Evolutionary conservation across 768 basidiomycete genomes (phyloP).

Genomic region (Mycena olivaceomarginata): DNA sequence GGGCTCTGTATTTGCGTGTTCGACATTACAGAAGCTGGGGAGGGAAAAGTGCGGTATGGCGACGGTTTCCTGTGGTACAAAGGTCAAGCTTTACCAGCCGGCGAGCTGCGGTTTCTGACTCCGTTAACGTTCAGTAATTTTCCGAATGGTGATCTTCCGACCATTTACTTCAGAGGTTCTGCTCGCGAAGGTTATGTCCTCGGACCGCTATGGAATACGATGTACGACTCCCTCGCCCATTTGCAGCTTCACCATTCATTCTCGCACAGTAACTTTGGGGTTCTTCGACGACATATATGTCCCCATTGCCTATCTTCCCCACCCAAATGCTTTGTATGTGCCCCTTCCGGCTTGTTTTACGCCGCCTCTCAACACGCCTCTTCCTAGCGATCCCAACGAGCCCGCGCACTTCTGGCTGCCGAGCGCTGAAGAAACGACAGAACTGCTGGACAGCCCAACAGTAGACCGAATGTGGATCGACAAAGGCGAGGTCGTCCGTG

Average conservation of each 20-base stretch:
- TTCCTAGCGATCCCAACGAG: slow-evolving; percentile 84
- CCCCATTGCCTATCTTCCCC: slow-evolving; percentile 86
- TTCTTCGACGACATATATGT: slow-evolving; percentile 98
- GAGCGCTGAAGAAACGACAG: slow-evolving; percentile 71
- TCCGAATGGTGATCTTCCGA: slow-evolving; percentile 93
- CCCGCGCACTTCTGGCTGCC: slow-evolving; percentile 91
- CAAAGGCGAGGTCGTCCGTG: slow-evolving; percentile 82
- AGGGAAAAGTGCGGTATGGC: slow-evolving; percentile 95
- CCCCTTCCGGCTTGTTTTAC: background rate
- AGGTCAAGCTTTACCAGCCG: slow-evolving; percentile 64
- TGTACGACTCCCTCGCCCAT: slow-evolving; percentile 66
- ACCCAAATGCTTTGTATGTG: slow-evolving; percentile 86
- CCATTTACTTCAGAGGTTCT: slow-evolving; percentile 95
- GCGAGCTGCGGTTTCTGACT: slow-evolving; percentile 6
- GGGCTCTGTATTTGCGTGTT: slow-evolving; percentile 95
- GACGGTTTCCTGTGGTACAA: slow-evolving; percentile 98
- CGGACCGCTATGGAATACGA: slow-evolving; percentile 90
- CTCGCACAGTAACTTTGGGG: slow-evolving; percentile 81
- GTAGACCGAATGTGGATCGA: slow-evolving; percentile 89
- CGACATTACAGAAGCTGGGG: slow-evolving; percentile 89
- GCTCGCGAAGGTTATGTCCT: slow-evolving; percentile 91
- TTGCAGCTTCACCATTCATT: slow-evolving; percentile 4
- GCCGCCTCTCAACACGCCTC: slow-evolving; percentile 11
- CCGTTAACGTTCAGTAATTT: slow-evolving; percentile 75
- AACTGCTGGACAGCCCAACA: slow-evolving; percentile 82